Evolutionary conservation across 495 filamentous ascomycete species (phyloP), one percentile per base, ranked within the genome.

Genomic region (Aspergillus nidulans): DNA sequence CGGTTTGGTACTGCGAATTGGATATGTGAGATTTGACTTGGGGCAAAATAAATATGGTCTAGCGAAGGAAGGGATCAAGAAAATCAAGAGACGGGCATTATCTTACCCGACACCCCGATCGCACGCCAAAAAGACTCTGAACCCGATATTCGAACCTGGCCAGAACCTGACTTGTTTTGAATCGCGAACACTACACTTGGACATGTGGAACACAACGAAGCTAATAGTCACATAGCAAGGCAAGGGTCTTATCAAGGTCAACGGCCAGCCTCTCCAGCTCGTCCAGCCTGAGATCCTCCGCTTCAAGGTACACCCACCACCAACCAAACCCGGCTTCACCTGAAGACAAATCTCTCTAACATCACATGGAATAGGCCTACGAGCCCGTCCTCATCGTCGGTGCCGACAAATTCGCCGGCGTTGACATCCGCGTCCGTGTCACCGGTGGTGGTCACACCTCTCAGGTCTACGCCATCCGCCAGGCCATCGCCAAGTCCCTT

Each of bases 391-490:
- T 98, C 64, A 87, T 97, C 72, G 82, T 97, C 69, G 94, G 94
- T 62, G 81, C 89, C 68, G 92, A 97, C 74, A 97, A 97, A 78
- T 97, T 97, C 82, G 85, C 90, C 65, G 79, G 84, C 66, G 89
- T 97, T 79, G 94, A 98, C 71, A 98, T 98, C 85, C 90, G 94
- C 64, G 88, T 97, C 68, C 90, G 91, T 59, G 94, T 98, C 68
- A 82, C 86, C 63, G 94, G 94, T 75, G 94, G 94, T 86, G 94
- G 94, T 80, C 95, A 97, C 83, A 88, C 89, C 57, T 97, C 94
- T 20, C 94, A 97, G 77, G 84, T 98, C 77, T 98, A 97, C 80
- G 94, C 94, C 66, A 90, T 96, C 80, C 91, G 94, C 66, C 94
- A 98, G 83, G 92, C 95, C 61, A 97, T 98, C 76, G 85, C 92